Base-by-base conservation (phyloP, 805 yeast species). In the Wickerhamiella alocasiicola region DNA sequence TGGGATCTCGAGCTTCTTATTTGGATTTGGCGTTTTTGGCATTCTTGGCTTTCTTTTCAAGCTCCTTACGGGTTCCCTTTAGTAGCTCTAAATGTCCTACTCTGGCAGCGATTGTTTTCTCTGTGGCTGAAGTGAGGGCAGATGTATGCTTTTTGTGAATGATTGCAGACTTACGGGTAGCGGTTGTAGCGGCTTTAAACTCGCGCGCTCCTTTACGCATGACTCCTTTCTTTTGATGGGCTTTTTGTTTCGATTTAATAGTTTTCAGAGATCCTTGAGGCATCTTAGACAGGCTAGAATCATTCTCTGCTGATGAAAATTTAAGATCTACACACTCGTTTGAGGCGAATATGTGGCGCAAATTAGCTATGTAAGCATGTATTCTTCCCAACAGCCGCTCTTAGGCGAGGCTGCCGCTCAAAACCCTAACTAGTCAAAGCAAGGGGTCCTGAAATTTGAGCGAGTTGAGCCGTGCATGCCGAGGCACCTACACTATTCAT, bases 61-160 rank as follows among this genome's bases (percentile, higher is more conserved):
- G 44, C 52, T 81, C 74, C 63, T 93, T 74, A 66, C 96, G 76
- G 6, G 91, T 77, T 12, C 98, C 98, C 60, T 82, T 85, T 48
- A 88, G 65, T 29, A 88, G 58, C 63, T 88, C 98, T 53, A 88
- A 68, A 60, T 88, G 97, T 19, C 98, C 98, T 6, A 88, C 96
- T 57, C 88, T 72, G 43, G 93, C 70, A 2, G 96, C 78, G 50
- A 88, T 74, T 43, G 84, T 67, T 62, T 75, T 84, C 62, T 88
- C 98, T 3, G 97, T 88, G 31, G 72, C 66, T 3, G 73, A 55
- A 36, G 62, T 66, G 56, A 65, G 73, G 50, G 67, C 72, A 3
- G 73, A 69, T 29, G 66, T 59, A 54, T 74, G 81, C 30, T 68
- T 65, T 57, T 76, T 78, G 44, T 68, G 71, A 31, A 67, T 65